Percentiles rank a stretch among this genome's conserved stretches.
phyloP scores from a whole-genome alignment of 2,329 filamentous ascomycete genomes.

The Exophiala oligosperma region DNA sequence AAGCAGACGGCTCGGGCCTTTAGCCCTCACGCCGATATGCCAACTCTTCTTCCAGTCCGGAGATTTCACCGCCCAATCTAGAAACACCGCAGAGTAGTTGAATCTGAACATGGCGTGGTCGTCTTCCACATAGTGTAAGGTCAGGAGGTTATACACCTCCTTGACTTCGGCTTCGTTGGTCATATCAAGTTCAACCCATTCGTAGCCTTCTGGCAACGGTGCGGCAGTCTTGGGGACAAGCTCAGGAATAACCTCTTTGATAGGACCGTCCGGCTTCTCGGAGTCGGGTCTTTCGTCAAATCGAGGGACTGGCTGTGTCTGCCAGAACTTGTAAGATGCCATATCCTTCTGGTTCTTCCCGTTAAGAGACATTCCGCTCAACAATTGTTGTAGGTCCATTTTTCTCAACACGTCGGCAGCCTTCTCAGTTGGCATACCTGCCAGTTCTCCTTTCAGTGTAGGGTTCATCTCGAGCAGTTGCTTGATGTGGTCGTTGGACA shows the following conservation, averaged over 20 bases:
- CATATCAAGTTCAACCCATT: slow-evolving; percentile 91
- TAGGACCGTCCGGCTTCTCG: slow-evolving; percentile 72
- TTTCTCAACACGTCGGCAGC: slow-evolving; percentile 52
- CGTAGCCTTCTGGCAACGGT: slow-evolving; percentile 76
- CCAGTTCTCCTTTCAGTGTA: slow-evolving; percentile 71
- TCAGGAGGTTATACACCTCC: slow-evolving; percentile 88
- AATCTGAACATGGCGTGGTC: slow-evolving; percentile 97
- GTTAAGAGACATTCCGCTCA: slow-evolving; percentile 62
- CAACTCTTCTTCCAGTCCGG: slow-evolving; percentile 93
- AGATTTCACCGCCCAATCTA: slow-evolving; percentile 92
- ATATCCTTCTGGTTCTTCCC: slow-evolving; percentile 95
- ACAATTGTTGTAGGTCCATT: slow-evolving; percentile 48
- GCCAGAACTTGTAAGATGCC: slow-evolving; percentile 98
- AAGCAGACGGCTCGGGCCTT: slow-evolving; percentile 73
- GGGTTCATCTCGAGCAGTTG: slow-evolving; percentile 51
- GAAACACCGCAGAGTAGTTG: slow-evolving; percentile 85
- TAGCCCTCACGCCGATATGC: slow-evolving; percentile 89
- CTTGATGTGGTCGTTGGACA: slow-evolving; percentile 24
- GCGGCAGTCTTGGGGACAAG: slow-evolving; percentile 76
- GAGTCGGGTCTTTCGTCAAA: slow-evolving; percentile 63
- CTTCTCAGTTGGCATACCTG: slow-evolving; percentile 66
- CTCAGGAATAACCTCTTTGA: slow-evolving; percentile 76
- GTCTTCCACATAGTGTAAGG: slow-evolving; percentile 96
- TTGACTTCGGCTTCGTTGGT: slow-evolving; percentile 73
- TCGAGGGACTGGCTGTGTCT: slow-evolving; percentile 89